Conservation (phyloP, 768 basidiomycete species). For the Rhodotorula taiwanensis region DNA sequence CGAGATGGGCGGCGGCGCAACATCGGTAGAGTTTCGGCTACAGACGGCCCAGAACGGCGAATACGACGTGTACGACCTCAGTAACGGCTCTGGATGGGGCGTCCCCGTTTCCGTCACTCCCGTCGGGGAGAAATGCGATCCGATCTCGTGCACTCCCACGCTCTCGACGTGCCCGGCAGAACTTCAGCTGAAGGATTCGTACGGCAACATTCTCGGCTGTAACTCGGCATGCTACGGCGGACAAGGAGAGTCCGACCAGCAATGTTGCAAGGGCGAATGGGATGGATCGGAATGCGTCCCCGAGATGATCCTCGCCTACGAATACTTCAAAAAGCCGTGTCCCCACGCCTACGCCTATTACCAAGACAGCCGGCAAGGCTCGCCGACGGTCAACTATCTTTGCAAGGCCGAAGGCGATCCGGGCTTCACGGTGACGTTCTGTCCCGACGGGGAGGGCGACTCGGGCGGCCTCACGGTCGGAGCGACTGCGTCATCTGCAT, state of each 20-base stretch:
- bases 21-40: constrained; percentile 4
- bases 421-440: constrained; percentile 20
- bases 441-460: constrained; percentile 20
- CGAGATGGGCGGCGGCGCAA: constrained; percentile 5
- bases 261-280: constrained; percentile 14
- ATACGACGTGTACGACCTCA: constrained; percentile 10
- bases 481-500: too few species aligned
- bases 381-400: constrained; percentile 6
- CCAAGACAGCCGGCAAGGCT: not conserved
- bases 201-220: constrained; percentile 17
- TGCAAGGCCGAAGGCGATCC: not conserved
- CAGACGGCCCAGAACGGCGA: constrained; percentile 3
- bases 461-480: not conserved
- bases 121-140: not conserved
- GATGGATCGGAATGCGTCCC: constrained; percentile 2
- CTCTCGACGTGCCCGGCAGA: constrained; percentile 10
- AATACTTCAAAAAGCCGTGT: constrained; percentile 19
- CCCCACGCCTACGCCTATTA: constrained; percentile 9
- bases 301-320: constrained; percentile 11
- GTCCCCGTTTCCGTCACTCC: constrained; percentile 11
- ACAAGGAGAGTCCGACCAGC: constrained; percentile 3
- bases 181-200: constrained; percentile 14
- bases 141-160: constrained; percentile 8
- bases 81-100: constrained; percentile 17
- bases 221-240: constrained; percentile 8